Evolutionary conservation across 129 eudicot genomes (phyloP).

Genomic region (Flaveria robusta): DNA sequence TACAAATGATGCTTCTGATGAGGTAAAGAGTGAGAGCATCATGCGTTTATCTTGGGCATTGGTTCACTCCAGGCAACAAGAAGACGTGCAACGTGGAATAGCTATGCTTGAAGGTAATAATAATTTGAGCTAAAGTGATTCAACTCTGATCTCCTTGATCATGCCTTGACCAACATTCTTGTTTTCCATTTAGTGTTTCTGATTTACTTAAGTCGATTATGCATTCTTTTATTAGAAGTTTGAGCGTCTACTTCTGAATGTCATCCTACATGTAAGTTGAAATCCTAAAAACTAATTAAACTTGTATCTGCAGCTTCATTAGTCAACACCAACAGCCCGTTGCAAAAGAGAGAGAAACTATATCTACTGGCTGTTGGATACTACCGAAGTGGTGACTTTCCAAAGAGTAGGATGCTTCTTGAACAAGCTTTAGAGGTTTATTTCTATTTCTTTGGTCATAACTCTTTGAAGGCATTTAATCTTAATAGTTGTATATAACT

Average conservation of each 20-base stretch:
- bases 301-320: constrained; percentile 45
- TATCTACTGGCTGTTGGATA: constrained; percentile 74
- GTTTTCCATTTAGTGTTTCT: constrained; percentile 2
- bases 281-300: constrained; percentile 6
- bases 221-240: background rate
- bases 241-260: background rate
- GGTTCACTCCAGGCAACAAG: constrained; percentile 65
- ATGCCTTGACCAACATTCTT: background rate
- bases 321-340: constrained; percentile 47
- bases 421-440: constrained; percentile 64
- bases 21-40: constrained; percentile 50
- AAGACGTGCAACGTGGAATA: constrained; percentile 75
- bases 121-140: too few species aligned
- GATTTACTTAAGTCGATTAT: background rate
- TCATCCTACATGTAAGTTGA: background rate
- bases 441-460: background rate
- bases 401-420: constrained; percentile 65
- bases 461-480: background rate
- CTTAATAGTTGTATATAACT: background rate
- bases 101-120: constrained; percentile 67
- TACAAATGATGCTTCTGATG: constrained; percentile 48
- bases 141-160: background rate
- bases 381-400: constrained; percentile 58
- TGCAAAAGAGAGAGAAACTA: constrained; percentile 59
- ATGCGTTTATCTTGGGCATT: constrained; percentile 76